Evolutionary conservation across 352 stramenopile genomes (phyloP).

Genomic region (Phytophthora meadii): DNA sequence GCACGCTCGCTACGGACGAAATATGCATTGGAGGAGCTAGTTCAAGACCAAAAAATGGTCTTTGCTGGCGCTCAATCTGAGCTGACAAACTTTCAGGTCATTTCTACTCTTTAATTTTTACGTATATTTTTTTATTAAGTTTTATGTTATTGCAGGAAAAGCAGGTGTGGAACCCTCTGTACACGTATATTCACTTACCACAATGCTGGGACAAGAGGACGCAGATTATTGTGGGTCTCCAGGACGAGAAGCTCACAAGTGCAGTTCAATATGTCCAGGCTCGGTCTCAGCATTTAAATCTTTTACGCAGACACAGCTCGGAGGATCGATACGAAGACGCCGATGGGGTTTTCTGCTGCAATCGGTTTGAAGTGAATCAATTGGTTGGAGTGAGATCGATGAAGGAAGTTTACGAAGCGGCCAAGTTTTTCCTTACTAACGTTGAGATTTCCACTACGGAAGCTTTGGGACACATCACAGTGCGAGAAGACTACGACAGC

Average conservation of each 20-base stretch:
- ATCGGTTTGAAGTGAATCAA: slow-evolving; percentile 46
- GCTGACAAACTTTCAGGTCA: slow-evolving; percentile 22
- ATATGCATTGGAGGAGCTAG: slow-evolving; percentile 12
- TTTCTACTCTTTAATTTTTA: slow-evolving; percentile 2
- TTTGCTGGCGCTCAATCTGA: slow-evolving; percentile 23
- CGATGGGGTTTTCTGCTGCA: slow-evolving; percentile 37
- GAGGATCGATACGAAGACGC: slow-evolving; percentile 45
- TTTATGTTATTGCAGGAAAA: slow-evolving; percentile 4
- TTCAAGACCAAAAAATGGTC: slow-evolving; percentile 17
- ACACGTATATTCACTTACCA: slow-evolving; percentile 17
- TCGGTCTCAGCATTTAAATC: slow-evolving; percentile 12
- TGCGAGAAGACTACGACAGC: slow-evolving; percentile 48
- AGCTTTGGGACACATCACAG: slow-evolving; percentile 44
- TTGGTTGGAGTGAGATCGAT: slow-evolving; percentile 20
- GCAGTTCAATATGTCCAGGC: not conserved
- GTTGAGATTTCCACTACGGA: slow-evolving; percentile 61
- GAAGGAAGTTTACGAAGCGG: slow-evolving; percentile 31
- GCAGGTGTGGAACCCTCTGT: slow-evolving; percentile 8
- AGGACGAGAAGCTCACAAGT: slow-evolving; percentile 21
- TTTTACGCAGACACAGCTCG: slow-evolving; percentile 32
- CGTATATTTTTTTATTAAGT: not conserved
- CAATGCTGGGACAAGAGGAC: slow-evolving; percentile 23
- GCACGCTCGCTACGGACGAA: slow-evolving; percentile 12
- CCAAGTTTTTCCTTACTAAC: slow-evolving; percentile 45
- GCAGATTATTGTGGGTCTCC: slow-evolving; percentile 19